These are phyloP conservation scores for Apiotrichum montevideense DNA, from an alignment of 1,284 basidiomycete species.

Conservation along the genomic window DNA sequence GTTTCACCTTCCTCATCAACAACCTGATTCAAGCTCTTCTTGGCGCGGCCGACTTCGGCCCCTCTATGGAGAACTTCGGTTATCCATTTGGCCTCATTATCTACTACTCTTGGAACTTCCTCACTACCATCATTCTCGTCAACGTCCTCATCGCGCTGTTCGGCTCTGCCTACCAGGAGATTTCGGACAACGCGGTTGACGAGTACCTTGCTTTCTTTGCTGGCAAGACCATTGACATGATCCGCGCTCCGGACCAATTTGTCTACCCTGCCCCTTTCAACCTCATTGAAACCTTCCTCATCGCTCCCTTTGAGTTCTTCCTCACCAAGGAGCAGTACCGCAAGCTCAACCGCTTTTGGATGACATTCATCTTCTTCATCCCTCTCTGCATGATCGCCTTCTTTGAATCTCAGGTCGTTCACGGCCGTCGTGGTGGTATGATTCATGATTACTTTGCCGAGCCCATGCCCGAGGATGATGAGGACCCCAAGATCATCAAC, in stretches of 20 bases:
- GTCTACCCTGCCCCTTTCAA: constrained; percentile 58
- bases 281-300: constrained; percentile 64
- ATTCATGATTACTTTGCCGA: constrained; percentile 60
- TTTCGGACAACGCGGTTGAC: constrained; percentile 49
- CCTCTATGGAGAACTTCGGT: constrained; percentile 53
- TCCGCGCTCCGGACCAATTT: constrained; percentile 64
- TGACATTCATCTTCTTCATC: constrained; percentile 71
- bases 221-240: constrained; percentile 70
- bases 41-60: constrained; percentile 72
- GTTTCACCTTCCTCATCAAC: constrained; percentile 59
- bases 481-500: constrained; percentile 60
- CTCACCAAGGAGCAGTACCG: constrained; percentile 29
- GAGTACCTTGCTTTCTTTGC: constrained; percentile 75
- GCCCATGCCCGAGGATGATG: constrained; percentile 57
- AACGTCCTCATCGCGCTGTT: constrained; percentile 95
- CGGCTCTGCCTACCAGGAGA: constrained; percentile 79
- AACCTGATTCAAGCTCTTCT: constrained; percentile 72
- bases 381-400: constrained; percentile 69
- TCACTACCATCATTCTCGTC: constrained; percentile 78
- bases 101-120: constrained; percentile 85
- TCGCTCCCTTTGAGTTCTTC: constrained; percentile 74
- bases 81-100: constrained; percentile 61
- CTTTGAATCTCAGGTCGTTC: constrained; percentile 62
- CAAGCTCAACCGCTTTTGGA: constrained; percentile 68
- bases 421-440: constrained; percentile 52